Evolutionary conservation across 1,284 basidiomycete species (phyloP).

Genomic region (Cutaneotrichosporon sp.): DNA sequence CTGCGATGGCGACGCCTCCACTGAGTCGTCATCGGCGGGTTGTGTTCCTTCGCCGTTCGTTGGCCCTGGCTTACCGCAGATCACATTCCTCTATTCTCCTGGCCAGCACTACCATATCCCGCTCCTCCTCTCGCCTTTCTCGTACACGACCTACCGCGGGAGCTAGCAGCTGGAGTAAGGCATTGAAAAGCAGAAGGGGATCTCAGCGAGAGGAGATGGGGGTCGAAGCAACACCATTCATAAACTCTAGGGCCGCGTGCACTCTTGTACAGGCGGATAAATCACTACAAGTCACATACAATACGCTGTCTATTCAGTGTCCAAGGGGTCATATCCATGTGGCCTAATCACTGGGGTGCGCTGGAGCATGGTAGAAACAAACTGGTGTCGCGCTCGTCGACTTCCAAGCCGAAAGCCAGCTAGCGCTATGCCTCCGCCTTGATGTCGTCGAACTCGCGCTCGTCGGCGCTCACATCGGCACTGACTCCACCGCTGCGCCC

Average conservation of each 20-base stretch:
- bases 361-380: too few relatives aligned
- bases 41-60: too few relatives aligned
- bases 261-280: neutral
- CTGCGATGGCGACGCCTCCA: too few relatives aligned
- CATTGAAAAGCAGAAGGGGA: too few relatives aligned
- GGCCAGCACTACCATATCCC: slow-evolving; percentile 86
- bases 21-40: too few relatives aligned
- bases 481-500: slow-evolving; percentile 12
- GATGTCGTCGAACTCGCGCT: slow-evolving; percentile 7
- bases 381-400: too few relatives aligned
- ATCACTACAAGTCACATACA: slow-evolving; percentile 1
- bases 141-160: slow-evolving; percentile 87
- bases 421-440: neutral
- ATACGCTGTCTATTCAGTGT: neutral
- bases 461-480: slow-evolving; percentile 21
- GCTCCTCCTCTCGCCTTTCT: slow-evolving; percentile 82
- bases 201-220: too few relatives aligned
- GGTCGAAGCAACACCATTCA: slow-evolving; percentile 3
- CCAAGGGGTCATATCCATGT: neutral
- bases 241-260: neutral
- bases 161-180: too few relatives aligned
- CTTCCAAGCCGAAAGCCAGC: too few relatives aligned
- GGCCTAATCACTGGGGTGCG: too few relatives aligned
- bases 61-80: slow-evolving; percentile 56
- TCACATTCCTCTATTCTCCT: slow-evolving; percentile 66